Evolutionary conservation across 345 rosid genomes (phyloP).

Genomic region (Atalantia buxifolia): DNA sequence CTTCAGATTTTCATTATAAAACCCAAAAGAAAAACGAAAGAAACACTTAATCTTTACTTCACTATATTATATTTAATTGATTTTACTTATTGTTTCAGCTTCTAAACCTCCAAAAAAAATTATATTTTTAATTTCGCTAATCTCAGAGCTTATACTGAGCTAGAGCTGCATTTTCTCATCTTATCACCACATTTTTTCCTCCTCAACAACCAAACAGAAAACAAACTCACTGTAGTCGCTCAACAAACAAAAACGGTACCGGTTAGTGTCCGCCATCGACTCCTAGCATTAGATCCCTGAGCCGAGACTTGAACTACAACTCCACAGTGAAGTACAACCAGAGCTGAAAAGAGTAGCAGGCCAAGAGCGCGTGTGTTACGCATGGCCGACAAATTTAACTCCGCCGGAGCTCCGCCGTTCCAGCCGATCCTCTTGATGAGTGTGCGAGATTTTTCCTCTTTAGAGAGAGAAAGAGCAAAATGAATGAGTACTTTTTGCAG

Average conservation of each 20-base stretch:
- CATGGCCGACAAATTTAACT: conserved; percentile 34
- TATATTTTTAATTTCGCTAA: background rate
- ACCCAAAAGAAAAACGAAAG: background rate
- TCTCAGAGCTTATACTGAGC: background rate
- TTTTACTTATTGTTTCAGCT: background rate
- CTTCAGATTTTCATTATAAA: background rate
- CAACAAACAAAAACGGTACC: conserved; percentile 23
- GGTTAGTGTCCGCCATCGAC: conserved; percentile 51
- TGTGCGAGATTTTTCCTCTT: background rate
- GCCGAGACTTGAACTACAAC: conserved; percentile 43
- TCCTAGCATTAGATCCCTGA: conserved; percentile 46
- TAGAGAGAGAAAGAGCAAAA: background rate
- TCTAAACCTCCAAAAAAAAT: background rate
- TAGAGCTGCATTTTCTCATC: background rate
- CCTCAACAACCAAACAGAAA: conserved; percentile 2
- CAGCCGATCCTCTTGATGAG: background rate
- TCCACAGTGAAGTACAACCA: conserved; percentile 21
- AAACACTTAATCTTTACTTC: background rate
- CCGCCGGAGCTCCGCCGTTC: conserved; percentile 15
- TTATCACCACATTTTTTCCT: background rate
- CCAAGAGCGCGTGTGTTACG: conserved; percentile 21
- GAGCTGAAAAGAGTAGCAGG: conserved; percentile 26
- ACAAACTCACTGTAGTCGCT: background rate
- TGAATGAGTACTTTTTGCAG: background rate
- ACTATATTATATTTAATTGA: background rate